A percentile compares a stretch with the other conserved stretches of the same genome.
Evolutionary conservation across 306 rosid genomes (phyloP).

Genomic region (Pyrus communis): DNA sequence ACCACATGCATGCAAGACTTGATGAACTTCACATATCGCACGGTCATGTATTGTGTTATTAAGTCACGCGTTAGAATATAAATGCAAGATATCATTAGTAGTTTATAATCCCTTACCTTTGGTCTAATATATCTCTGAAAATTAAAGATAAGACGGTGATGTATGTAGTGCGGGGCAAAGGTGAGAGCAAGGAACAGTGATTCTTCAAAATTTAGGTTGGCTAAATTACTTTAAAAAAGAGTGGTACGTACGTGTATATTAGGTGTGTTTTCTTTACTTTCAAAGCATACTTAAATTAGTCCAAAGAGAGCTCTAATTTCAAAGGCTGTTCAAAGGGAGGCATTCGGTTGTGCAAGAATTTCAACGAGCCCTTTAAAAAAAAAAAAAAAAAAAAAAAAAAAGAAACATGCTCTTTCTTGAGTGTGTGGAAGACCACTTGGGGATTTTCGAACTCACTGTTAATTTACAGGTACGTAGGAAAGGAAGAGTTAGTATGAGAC

Average conservation of each 20-base stretch:
- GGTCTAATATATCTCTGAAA: background rate
- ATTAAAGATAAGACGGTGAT: background rate
- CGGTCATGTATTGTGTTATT: no score
- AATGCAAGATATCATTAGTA: no score
- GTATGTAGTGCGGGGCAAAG: background rate
- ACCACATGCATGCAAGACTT: no score
- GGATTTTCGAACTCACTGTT: background rate
- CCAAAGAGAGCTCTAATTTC: background rate
- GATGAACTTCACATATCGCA: no score
- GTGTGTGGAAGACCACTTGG: background rate
- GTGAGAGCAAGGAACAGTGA: background rate
- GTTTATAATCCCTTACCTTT: no score
- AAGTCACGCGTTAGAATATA: no score
- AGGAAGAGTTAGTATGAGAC: background rate
- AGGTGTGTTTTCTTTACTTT: background rate
- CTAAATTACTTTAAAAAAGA: background rate
- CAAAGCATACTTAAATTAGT: background rate
- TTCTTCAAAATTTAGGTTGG: background rate
- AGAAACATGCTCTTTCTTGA: background rate
- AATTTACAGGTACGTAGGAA: background rate
- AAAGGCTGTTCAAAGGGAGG: conserved; percentile 2
- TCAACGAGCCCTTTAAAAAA: background rate
- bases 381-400: background rate
- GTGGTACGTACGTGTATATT: background rate
- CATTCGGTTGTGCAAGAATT: conserved; percentile 9